Evolutionary conservation across 768 basidiomycete species (phyloP).

Genomic region (Kwoniella botswanensis): DNA sequence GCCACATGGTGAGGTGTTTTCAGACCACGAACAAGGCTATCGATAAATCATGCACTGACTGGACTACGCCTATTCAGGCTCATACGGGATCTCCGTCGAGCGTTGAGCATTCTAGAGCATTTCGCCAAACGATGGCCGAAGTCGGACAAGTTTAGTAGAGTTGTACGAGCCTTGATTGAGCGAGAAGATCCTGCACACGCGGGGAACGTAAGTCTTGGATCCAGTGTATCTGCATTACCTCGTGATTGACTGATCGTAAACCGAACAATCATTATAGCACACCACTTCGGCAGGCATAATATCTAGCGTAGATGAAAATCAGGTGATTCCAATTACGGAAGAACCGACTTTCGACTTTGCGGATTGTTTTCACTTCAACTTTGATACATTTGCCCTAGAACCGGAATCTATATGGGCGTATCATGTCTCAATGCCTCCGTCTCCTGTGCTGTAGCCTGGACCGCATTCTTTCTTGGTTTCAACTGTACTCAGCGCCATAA

Average conservation of each 20-base stretch:
- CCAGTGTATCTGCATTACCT: not conserved
- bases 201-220: not conserved
- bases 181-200: not conserved
- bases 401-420: conserved; percentile 35
- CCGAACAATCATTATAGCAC: not conserved
- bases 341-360: not conserved
- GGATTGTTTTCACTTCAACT: conserved; percentile 31
- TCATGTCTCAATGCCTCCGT: conserved; percentile 28
- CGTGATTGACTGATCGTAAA: not conserved
- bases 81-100: conserved; percentile 23
- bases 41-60: not conserved
- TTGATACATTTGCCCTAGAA: conserved; percentile 31
- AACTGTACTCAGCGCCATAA: no score
- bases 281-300: not conserved
- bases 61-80: not conserved
- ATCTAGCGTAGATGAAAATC: not conserved
- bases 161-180: conserved; percentile 19
- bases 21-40: not conserved
- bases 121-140: conserved; percentile 22
- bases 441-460: conserved; percentile 12
- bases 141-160: conserved; percentile 19
- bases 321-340: not conserved
- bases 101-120: conserved; percentile 21
- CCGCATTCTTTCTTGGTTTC: no score
- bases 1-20: not conserved